Evolutionary conservation across 2,329 filamentous ascomycete species (phyloP).

Genomic region (Coleophoma eucalyptorum): DNA sequence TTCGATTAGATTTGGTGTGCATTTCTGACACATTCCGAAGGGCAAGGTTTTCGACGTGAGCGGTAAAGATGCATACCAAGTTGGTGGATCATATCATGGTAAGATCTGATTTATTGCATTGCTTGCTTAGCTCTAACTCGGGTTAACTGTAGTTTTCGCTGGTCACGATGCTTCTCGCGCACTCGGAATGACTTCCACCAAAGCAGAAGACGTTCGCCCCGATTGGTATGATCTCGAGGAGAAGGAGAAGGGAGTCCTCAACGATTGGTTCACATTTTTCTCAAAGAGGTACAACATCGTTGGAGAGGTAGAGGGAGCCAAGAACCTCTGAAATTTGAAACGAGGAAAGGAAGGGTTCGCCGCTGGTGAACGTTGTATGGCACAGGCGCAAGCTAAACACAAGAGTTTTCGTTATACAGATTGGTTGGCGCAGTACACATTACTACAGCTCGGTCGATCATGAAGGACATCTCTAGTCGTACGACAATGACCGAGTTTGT

Average conservation of each 20-base stretch:
- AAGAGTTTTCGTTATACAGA: not conserved
- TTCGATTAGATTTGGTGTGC: not conserved
- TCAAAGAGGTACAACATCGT: conserved; percentile 94
- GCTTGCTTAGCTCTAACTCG: conserved; percentile 1
- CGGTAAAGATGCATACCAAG: conserved; percentile 81
- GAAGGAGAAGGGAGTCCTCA: conserved; percentile 77
- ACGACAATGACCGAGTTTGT: too few relatives aligned
- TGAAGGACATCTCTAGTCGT: too few relatives aligned
- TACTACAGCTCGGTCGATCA: too few relatives aligned
- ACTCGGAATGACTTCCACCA: conserved; percentile 80
- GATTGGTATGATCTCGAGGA: conserved; percentile 83
- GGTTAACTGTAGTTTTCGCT: conserved; percentile 68
- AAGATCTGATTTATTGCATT: conserved; percentile 15
- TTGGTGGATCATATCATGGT: conserved; percentile 84
- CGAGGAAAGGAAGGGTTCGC: not conserved
- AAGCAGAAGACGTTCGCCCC: conserved; percentile 74
- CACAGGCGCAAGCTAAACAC: not conserved
- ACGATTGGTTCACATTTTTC: conserved; percentile 96
- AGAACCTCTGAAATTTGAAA: conserved; percentile 36
- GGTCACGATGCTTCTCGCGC: conserved; percentile 95
- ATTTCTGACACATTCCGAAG: conserved; percentile 37
- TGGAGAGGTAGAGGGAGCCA: conserved; percentile 60
- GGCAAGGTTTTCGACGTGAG: conserved; percentile 94
- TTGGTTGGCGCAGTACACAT: too few relatives aligned
- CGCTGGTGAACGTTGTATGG: not conserved